Evolutionary conservation across 2,329 filamentous ascomycete species (phyloP), one percentile per base, ranked within the genome.

Genomic region (Penicillium sp.): DNA sequence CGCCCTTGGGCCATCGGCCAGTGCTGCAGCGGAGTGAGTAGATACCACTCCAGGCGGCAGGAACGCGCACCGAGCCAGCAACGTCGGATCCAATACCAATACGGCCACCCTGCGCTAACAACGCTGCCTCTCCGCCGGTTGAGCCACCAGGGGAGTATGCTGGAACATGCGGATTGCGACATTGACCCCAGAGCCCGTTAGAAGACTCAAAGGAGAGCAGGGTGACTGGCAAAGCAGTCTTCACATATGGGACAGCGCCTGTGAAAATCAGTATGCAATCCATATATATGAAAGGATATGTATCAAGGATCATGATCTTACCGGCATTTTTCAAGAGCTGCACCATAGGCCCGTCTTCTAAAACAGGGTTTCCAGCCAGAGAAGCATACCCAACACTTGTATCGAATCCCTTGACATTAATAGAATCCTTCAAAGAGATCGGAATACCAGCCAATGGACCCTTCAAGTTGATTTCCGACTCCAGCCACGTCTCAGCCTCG

Each of bases 81-180:
- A 97, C 92, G 72, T 96, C 92, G 46, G 89, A 92, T 10, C 92
- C 93, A 62, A 97, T 88, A 39, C 92, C 92, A 58, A 97, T 95
- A 38, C 92, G 82, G 44, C 90, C 91, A 37, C 87, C 87, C 46
- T 91, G 83, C 1, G 92, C 92, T 4, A 97, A 79, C 3, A 97
- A 78, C 0, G 92, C 92, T 5, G 84, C 84, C 74, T 97, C 93
- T 59, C 89, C 92, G 40, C 89, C 91, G 4, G 91, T 96, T 1
- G 89, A 94, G 18, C 93, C 93, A 22, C 93, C 93, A 0, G 92
- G 91, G 0, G 89, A 92, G 77, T 95, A 96, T 38, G 83, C 85
- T n/a, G 76, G 75, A 69, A 91, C 92, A 74, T 96, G 90, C 0
- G 92, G 92, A 70, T 96, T 97, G 16, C 82, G 86, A 62, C 83